Base-by-base conservation (phyloP, 306 rosid genomes). In the Gastrolobium bilobum region DNA sequence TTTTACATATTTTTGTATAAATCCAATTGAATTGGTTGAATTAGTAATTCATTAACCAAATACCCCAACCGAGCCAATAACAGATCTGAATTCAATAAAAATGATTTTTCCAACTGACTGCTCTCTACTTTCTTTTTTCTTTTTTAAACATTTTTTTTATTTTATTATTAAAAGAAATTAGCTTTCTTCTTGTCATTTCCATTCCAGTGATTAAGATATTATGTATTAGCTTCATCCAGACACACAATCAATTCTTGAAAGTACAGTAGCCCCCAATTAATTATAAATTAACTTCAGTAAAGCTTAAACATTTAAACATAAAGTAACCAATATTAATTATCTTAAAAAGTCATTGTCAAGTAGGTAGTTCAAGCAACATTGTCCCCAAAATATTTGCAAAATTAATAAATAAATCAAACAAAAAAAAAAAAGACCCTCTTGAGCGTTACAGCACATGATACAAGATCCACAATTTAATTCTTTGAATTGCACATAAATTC, bases 361-460 rank as follows among this genome's bases (percentile, higher is more conserved):
- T 34, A 43, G 58, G 48, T 64, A 42, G 72, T 76, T 73, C 69
- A 81, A 73, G 77, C 82, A 81, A 80, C 80, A 64, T 54, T 71
- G 80, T 76, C 83, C 73, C 26, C 20, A 44, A 71, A 72, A 1
- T 59, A 78, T 52, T 78, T 77, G 58, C 52, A 57, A 75, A 78
- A 9, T 4, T 8, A 20, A 20, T 20, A 20, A 13, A 46, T 2
- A 9, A 44, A 62, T 3, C 4, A 59, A 7, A 26, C 2, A 8
- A 69, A 51, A 6, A 3, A 59, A 31, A 35, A 38, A 2, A 57
- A 42, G 14, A 4, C 48, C 75, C 56, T 30, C 15, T 66, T 40
- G 71, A 13, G 50, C 10, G 40, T 10, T 57, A 60, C 26, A 35
- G 53, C 73, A 64, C 62, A 74, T 69, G n/a, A 38, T 47, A 51